Evolutionary conservation across 495 filamentous ascomycete species (phyloP), one percentile per base, ranked within the genome.

Genomic region (Annulohypoxylon nitens): DNA sequence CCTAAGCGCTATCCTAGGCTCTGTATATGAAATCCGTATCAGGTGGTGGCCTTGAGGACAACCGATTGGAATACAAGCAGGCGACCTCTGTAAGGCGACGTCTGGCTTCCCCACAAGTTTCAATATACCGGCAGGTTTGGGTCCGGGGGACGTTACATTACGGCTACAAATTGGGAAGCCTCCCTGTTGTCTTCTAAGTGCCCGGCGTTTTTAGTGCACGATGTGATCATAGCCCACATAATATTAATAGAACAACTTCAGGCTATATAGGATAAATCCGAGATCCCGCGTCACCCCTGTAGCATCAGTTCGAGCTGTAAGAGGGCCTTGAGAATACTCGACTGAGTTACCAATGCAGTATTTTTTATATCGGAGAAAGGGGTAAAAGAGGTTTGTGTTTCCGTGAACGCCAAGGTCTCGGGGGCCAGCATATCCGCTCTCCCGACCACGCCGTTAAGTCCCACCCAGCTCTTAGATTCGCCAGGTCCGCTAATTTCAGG

Each of bases 401-500:
- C 39, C 12, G n/a, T 43, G 14, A 43, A 43, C 39, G 12, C 11
- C 39, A n/a, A 43, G 3, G 12, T 12, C 0, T n/a, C 39, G 14
- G 39, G 39, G 14, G 11, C 2, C 12, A 43, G 14, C 39, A 43
- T 2, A 4, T 43, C 39, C 57, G 79, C 78, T 1, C 71, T 69
- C 10, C 76, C 80, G 2, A 76, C 75, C 0, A 84, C 60, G 4
- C 82, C 82, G 58, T 84, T 74, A 7, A 83, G 78, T 23, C 74
- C 68, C 6, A 86, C 75, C 5, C 74, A 16, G 43, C 33, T 11
- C 55, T 25, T 6, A 43, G 2, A 34, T 25, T 54, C 43, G 3
- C 8, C 18, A 68, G 10, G 34, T 53, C 43, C 9, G 55, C 55
- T 0, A 39, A 18, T 2, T 9, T n/a, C 33, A 26, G 43, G 23